phyloP scores from a whole-genome alignment of 495 filamentous ascomycete species.

The Xeromyces bisporus region DNA sequence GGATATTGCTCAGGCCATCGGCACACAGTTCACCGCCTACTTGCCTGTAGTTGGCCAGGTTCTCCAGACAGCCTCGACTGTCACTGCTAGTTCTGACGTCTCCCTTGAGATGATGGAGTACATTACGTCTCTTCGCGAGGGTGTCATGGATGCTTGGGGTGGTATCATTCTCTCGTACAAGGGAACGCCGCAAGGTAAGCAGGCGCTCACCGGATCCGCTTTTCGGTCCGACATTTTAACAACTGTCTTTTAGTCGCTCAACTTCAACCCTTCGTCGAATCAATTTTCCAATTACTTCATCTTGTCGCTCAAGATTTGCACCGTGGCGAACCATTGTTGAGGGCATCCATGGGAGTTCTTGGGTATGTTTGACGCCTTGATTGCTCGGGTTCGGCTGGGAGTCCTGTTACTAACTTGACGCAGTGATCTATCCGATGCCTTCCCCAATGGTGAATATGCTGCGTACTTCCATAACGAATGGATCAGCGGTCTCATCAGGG shows the following conservation, averaged over 20 bases:
- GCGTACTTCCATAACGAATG: conserved; percentile 78
- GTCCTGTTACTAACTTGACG: conserved; percentile 17
- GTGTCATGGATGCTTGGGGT: conserved; percentile 98
- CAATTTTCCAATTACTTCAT: conserved; percentile 80
- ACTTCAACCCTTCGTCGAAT: conserved; percentile 61
- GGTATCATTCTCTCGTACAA: conserved; percentile 91
- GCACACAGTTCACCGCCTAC: conserved; percentile 81
- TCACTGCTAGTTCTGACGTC: conserved; percentile 52
- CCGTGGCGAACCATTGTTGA: conserved; percentile 79
- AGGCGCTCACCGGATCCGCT: not conserved
- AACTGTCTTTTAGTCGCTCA: conserved; percentile 35
- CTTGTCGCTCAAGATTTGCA: conserved; percentile 63
- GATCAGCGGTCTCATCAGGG: conserved; percentile 72
- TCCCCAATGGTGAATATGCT: conserved; percentile 74
- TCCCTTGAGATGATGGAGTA: conserved; percentile 90
- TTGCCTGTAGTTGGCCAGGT: conserved; percentile 83
- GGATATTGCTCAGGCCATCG: conserved; percentile 92
- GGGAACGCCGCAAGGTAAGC: conserved; percentile 33
- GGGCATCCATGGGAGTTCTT: conserved; percentile 88
- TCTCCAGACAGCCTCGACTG: conserved; percentile 74
- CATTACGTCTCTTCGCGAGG: conserved; percentile 81
- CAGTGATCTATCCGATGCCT: conserved; percentile 87
- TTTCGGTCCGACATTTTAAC: conserved; percentile 8
- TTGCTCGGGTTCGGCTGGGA: not conserved
- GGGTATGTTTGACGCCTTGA: conserved; percentile 42